Percentiles rank a stretch among this genome's conserved stretches.
Evolutionary conservation across 2,329 filamentous ascomycete genomes (phyloP).

Genomic region (Calonectria multiphialidica): DNA sequence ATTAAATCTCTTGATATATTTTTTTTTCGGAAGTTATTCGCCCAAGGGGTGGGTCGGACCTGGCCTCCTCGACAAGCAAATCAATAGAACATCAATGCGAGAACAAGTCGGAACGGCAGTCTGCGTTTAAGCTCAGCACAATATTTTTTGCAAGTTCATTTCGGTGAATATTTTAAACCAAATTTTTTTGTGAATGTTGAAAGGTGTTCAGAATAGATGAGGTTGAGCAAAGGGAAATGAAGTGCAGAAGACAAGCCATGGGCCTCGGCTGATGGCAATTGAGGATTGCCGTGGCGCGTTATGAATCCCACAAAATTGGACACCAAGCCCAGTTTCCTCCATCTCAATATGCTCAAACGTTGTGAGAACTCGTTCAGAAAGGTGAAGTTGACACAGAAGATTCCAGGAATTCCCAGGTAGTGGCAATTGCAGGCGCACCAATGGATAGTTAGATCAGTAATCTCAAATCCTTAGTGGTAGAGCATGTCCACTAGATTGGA

Average conservation of each 20-base stretch:
- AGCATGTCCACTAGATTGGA: neutral
- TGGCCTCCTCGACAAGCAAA: no score
- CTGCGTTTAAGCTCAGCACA: no score
- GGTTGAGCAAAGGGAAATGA: conserved; percentile 24
- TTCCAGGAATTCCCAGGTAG: neutral
- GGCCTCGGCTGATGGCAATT: conserved; percentile 7
- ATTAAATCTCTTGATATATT: no score
- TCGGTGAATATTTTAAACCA: no score
- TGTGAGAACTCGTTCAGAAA: neutral
- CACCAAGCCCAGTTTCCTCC: neutral
- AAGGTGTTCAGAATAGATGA: conserved; percentile 16
- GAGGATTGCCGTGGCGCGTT: neutral
- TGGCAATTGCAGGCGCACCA: neutral
- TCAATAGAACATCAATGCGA: no score
- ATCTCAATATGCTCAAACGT: neutral
- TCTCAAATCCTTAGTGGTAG: neutral
- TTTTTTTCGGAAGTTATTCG: no score
- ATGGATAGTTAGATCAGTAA: neutral
- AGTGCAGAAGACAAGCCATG: conserved; percentile 26
- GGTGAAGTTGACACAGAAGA: neutral
- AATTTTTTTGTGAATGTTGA: no score
- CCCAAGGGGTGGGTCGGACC: no score
- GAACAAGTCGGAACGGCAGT: no score
- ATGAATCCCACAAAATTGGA: neutral
- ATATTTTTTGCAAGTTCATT: no score